Percentiles rank a stretch among this genome's conserved stretches.
Evolutionary conservation across 1,284 basidiomycete genomes (phyloP).

Genomic region (Cerioporus squamosus): DNA sequence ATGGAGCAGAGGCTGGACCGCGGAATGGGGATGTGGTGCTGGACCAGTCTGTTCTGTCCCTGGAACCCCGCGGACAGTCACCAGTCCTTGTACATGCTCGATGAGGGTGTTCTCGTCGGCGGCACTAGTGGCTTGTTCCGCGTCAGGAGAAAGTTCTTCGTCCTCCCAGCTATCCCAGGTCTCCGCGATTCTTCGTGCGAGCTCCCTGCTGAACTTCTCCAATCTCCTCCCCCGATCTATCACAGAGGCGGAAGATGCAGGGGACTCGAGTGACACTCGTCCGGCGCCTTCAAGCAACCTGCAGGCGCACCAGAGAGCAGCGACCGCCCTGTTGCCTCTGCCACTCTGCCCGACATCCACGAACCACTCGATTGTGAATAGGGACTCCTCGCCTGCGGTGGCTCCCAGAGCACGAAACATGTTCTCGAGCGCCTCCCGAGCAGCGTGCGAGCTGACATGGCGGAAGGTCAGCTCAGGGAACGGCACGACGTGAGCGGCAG

Average conservation of each 20-base stretch:
- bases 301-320: conserved; percentile 85
- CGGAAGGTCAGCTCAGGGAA: conserved; percentile 69
- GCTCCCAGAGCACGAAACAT: conserved; percentile 79
- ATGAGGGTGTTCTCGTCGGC: conserved; percentile 43
- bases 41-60: conserved; percentile 37
- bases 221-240: conserved; percentile 47
- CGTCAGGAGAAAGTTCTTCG: conserved; percentile 23
- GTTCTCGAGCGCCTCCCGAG: conserved; percentile 57
- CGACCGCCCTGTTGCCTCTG: conserved; percentile 53
- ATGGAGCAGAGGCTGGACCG: conserved; percentile 56
- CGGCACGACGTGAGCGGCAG: conserved; percentile 39
- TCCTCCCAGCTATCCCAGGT: conserved; percentile 64
- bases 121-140: conserved; percentile 19
- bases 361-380: conserved; percentile 87
- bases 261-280: conserved; percentile 44
- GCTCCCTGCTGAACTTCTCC: conserved; percentile 65
- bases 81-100: conserved; percentile 60
- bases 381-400: conserved; percentile 69
- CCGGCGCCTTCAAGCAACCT: conserved; percentile 75
- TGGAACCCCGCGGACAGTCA: conserved; percentile 42
- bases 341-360: conserved; percentile 56
- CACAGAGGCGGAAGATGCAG: conserved; percentile 27
- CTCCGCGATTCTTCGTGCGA: conserved; percentile 68
- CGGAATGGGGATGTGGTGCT: conserved; percentile 27
- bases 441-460: conserved; percentile 60